A percentile compares a stretch with the other conserved stretches of the same genome.
Conservation (phyloP, 768 basidiomycete genomes). For the Tylopilus felleus region DNA sequence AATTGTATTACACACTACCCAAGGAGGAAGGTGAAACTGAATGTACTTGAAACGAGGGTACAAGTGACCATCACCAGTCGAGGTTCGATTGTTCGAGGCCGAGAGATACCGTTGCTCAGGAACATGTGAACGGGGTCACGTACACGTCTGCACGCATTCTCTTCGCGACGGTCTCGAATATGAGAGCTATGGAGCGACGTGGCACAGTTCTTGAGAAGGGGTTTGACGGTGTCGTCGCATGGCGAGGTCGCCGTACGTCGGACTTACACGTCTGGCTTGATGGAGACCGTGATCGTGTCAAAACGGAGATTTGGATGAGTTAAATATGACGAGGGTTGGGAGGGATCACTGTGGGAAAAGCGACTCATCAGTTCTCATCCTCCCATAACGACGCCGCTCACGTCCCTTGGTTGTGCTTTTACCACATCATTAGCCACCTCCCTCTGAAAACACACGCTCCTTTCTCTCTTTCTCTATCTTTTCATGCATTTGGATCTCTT, state of each 20-base stretch:
- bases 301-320: too few relatives aligned
- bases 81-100: background rate
- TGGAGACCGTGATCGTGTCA: too few relatives aligned
- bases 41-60: background rate
- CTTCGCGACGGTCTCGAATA: too few relatives aligned
- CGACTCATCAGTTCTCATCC: background rate
- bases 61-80: background rate
- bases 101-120: too few relatives aligned
- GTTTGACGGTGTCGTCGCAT: too few relatives aligned
- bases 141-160: too few relatives aligned
- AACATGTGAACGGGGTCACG: too few relatives aligned
- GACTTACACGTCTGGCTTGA: too few relatives aligned
- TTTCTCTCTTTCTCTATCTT: conserved; percentile 25
- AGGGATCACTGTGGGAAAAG: conserved; percentile 4
- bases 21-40: background rate
- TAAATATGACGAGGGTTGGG: background rate
- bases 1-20: background rate
- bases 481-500: conserved; percentile 37
- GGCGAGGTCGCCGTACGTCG: too few relatives aligned
- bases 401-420: conserved; percentile 14
- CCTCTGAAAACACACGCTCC: conserved; percentile 31
- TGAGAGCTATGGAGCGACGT: too few relatives aligned
- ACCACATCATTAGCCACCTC: conserved; percentile 15
- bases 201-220: too few relatives aligned
- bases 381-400: conserved; percentile 1